A percentile compares a stretch with the other conserved stretches of the same genome.
Conservation (phyloP, 345 rosid species). For the Excoecaria cochinchinensis region DNA sequence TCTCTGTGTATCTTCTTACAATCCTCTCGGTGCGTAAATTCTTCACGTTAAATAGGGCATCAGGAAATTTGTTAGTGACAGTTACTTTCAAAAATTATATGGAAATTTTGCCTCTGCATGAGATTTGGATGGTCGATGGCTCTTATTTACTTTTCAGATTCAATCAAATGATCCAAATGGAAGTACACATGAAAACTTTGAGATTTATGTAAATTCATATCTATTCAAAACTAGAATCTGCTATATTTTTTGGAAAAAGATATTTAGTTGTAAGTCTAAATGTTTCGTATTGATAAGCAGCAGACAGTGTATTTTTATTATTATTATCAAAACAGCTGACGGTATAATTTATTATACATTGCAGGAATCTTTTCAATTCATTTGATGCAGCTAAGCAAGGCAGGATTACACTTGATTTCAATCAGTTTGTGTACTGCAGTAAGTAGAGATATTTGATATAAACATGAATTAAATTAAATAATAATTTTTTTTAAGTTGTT, state of each 20-base stretch:
- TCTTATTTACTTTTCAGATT: background rate
- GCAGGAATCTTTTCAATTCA: conserved; percentile 62
- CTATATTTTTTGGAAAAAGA: background rate
- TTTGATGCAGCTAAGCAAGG: conserved; percentile 77
- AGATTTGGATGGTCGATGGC: background rate
- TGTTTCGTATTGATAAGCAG: background rate
- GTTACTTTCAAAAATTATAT: background rate
- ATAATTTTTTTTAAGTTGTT: background rate
- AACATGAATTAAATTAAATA: background rate
- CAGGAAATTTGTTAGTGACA: background rate
- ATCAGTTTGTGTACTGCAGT: conserved; percentile 70
- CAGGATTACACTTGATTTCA: conserved; percentile 60
- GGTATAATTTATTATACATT: background rate
- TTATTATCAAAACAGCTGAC: background rate
- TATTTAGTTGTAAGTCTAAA: background rate
- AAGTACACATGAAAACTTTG: background rate
- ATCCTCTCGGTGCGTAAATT: conserved; percentile 51
- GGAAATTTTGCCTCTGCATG: no score
- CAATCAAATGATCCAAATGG: background rate
- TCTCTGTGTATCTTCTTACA: conserved; percentile 68
- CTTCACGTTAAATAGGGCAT: background rate
- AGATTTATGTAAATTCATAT: no score
- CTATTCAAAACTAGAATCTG: background rate
- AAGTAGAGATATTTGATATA: conserved; percentile 26
- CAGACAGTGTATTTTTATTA: background rate